Conservation (phyloP, 371 early-diverging fungal genomes). For the Mucor plumbeus region DNA sequence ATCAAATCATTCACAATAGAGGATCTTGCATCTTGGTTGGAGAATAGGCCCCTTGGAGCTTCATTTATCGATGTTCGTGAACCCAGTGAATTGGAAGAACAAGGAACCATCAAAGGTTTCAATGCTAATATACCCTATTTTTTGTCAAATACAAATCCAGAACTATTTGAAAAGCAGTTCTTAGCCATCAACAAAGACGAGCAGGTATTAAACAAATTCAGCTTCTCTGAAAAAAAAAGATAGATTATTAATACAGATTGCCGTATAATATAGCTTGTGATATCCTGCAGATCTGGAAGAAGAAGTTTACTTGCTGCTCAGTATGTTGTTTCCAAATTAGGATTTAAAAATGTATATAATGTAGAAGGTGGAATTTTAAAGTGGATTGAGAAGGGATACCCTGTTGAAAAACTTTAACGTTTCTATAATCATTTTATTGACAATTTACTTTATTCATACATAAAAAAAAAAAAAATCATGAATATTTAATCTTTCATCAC, state of each 20-base stretch:
- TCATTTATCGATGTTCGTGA: constrained; percentile 43
- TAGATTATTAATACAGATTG: no score
- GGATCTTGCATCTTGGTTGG: constrained; percentile 13
- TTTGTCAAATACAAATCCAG: constrained; percentile 23
- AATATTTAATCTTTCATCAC: no score
- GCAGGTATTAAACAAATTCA: constrained; percentile 23
- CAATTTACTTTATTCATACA: no score
- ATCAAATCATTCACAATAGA: constrained; percentile 8
- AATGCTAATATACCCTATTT: constrained; percentile 39
- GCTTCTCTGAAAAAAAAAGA: no score
- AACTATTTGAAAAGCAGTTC: constrained; percentile 29
- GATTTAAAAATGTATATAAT: constrained; percentile 25
- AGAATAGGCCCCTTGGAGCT: background rate
- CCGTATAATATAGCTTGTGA: constrained; percentile 8
- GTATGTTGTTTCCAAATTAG: constrained; percentile 13
- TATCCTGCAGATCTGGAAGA: constrained; percentile 36
- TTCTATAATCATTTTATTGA: no score
- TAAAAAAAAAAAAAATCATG: no score
- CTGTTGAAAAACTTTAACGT: constrained; percentile 9
- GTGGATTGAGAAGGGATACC: constrained; percentile 29
- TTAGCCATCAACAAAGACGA: constrained; percentile 22
- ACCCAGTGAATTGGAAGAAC: constrained; percentile 28
- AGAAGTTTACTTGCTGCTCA: constrained; percentile 24
- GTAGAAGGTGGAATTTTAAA: constrained; percentile 27
- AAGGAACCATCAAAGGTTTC: constrained; percentile 34